Percentiles rank a stretch among this genome's conserved stretches.
phyloP scores from a whole-genome alignment of 768 basidiomycete genomes.

The Aureoboletus auriporus region DNA sequence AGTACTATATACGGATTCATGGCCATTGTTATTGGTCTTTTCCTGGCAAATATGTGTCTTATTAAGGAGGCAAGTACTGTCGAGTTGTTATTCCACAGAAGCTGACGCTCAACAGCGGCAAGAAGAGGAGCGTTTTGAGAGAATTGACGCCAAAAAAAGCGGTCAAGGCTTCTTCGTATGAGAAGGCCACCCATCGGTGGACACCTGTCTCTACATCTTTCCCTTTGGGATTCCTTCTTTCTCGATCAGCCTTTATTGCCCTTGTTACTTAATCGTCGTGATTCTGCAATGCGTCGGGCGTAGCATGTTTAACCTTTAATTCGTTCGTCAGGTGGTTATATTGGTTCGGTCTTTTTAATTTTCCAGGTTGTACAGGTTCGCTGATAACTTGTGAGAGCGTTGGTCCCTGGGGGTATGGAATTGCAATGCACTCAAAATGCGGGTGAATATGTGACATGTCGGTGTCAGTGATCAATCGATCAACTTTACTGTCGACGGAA shows the following conservation, averaged over 20 bases:
- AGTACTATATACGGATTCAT: slow-evolving; percentile 80
- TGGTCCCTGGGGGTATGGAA: not conserved
- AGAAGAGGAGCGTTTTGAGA: slow-evolving; percentile 81
- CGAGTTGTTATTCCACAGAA: not conserved
- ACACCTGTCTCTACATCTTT: not conserved
- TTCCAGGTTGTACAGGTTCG: not conserved
- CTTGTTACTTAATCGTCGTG: not conserved
- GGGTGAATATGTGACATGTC: no score
- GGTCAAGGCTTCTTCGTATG: slow-evolving; percentile 77
- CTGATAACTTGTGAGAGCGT: not conserved
- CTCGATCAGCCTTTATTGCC: not conserved
- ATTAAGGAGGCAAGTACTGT: slow-evolving; percentile 63
- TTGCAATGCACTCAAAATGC: no score
- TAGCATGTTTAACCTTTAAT: not conserved
- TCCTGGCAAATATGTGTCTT: slow-evolving; percentile 80
- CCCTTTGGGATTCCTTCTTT: not conserved
- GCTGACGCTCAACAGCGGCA: slow-evolving; percentile 49
- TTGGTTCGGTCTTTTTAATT: not conserved
- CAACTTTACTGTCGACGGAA: no score
- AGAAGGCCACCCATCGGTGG: slow-evolving; percentile 12
- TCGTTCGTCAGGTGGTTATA: slow-evolving; percentile 2
- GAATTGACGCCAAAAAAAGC: slow-evolving; percentile 86
- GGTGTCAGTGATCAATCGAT: no score
- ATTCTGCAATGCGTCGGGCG: slow-evolving; percentile 3
- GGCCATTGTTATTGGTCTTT: slow-evolving; percentile 68